Percentiles rank a stretch among this genome's conserved stretches.
Evolutionary conservation across 2,329 filamentous ascomycete species (phyloP).

Genomic region (Xylaria sp.): DNA sequence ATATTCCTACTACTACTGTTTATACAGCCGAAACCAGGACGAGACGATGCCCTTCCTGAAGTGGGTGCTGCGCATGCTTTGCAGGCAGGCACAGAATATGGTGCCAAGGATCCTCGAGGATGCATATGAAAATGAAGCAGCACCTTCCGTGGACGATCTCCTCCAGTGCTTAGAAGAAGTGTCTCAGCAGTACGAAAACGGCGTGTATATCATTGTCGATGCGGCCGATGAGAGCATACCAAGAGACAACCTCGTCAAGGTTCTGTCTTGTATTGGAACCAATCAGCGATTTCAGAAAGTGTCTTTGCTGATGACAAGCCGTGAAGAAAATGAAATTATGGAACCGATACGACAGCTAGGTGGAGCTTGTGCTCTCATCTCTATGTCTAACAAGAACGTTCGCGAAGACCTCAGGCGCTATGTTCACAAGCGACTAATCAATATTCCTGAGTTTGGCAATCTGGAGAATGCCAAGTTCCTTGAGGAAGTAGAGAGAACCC

Average conservation of each 20-base stretch:
- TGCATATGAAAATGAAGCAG: background rate
- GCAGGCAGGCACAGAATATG: constrained; percentile 27
- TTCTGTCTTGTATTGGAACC: constrained; percentile 35
- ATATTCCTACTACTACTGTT: constrained; percentile 43
- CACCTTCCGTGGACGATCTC: constrained; percentile 28
- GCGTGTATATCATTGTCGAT: constrained; percentile 38
- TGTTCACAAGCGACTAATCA: too few species aligned
- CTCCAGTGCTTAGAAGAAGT: constrained; percentile 31
- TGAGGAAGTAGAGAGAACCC: too few species aligned
- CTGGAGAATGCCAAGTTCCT: too few species aligned
- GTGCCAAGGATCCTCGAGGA: too few species aligned
- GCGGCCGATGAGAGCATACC: constrained; percentile 41
- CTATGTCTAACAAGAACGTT: constrained; percentile 39
- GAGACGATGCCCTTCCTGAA: constrained; percentile 38
- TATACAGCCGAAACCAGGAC: constrained; percentile 36
- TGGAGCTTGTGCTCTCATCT: constrained; percentile 21
- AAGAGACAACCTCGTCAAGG: constrained; percentile 28
- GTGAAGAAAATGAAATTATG: constrained; percentile 40
- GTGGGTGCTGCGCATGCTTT: constrained; percentile 36
- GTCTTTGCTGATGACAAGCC: constrained; percentile 40
- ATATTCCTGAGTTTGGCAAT: too few species aligned
- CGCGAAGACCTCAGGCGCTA: constrained; percentile 38
- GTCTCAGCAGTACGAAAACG: constrained; percentile 24
- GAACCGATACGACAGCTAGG: background rate
- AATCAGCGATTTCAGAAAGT: constrained; percentile 32